Evolutionary conservation across 805 yeast species (phyloP).

Genomic region (Saccharomycopsis guyanensis): DNA sequence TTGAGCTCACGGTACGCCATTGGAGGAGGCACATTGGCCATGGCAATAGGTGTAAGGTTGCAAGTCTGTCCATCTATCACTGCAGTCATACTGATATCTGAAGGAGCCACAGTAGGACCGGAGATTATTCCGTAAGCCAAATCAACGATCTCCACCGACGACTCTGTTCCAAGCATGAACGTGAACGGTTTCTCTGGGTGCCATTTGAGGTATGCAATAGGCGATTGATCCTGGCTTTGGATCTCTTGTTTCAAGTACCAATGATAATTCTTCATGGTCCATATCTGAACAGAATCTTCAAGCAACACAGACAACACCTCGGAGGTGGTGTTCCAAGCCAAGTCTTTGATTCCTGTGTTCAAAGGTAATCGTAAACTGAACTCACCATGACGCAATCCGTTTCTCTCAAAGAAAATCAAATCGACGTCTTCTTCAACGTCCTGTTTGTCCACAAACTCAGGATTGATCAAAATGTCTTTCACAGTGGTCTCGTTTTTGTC

Average conservation of each 20-base stretch:
- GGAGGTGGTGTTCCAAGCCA: constrained; percentile 78
- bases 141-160: constrained; percentile 54
- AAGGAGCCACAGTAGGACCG: constrained; percentile 64
- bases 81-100: constrained; percentile 69
- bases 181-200: constrained; percentile 86
- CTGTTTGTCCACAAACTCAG: constrained; percentile 37
- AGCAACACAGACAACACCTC: constrained; percentile 70
- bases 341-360: constrained; percentile 37
- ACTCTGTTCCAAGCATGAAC: constrained; percentile 53
- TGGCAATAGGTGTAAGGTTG: constrained; percentile 70
- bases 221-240: constrained; percentile 26
- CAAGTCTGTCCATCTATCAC: constrained; percentile 73
- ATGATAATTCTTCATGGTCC: constrained; percentile 90
- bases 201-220: constrained; percentile 51
- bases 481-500: constrained; percentile 11
- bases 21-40: constrained; percentile 95
- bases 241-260: constrained; percentile 88
- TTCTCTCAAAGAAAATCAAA: constrained; percentile 80
- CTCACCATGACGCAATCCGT: constrained; percentile 87
- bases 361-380: constrained; percentile 61
- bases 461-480: constrained; percentile 21
- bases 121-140: constrained; percentile 52
- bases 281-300: constrained; percentile 60
- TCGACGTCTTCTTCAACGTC: constrained; percentile 35
- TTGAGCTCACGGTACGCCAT: constrained; percentile 63